These are phyloP conservation scores for Kwoniella pini DNA, from an alignment of 768 basidiomycete genomes.

Conservation along the genomic window DNA sequence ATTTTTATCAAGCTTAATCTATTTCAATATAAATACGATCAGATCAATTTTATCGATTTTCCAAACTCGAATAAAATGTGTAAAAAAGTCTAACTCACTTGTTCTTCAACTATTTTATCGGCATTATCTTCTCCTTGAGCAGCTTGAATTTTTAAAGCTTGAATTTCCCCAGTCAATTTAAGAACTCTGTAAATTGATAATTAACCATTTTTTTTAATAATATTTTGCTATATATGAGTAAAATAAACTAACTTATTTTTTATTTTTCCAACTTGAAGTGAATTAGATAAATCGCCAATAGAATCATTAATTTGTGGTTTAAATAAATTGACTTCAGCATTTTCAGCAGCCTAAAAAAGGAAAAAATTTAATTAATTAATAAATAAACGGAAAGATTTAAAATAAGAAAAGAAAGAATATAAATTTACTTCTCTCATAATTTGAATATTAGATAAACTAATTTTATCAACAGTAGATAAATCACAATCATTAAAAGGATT, in stretches of 20 bases:
- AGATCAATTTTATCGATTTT: background rate
- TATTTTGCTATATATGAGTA: too few species aligned
- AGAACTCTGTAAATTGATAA: conserved; percentile 14
- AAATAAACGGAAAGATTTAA: too few species aligned
- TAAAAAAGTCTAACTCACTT: background rate
- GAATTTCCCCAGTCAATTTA: conserved; percentile 19
- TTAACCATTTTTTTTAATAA: background rate
- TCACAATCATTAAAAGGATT: conserved; percentile 24
- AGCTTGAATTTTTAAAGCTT: conserved; percentile 16
- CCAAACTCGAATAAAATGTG: background rate
- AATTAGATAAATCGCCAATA: conserved; percentile 9
- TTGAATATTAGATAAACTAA: conserved; percentile 17
- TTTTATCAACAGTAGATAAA: conserved; percentile 20
- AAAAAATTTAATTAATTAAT: background rate
- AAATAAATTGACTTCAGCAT: conserved; percentile 20
- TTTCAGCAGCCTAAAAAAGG: conserved; percentile 20
- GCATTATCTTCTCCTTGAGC: conserved; percentile 18
- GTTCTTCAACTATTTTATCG: conserved; percentile 16
- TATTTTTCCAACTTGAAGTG: conserved; percentile 25
- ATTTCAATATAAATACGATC: background rate
- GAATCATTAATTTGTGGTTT: conserved; percentile 23
- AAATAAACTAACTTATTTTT: conserved; percentile 25
- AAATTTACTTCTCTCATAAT: conserved; percentile 26
- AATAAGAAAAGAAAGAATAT: too few species aligned
- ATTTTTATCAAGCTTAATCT: conserved; percentile 20